phyloP scores from a whole-genome alignment of 257 asterid genomes.

The Ocimum tenuiflorum region DNA sequence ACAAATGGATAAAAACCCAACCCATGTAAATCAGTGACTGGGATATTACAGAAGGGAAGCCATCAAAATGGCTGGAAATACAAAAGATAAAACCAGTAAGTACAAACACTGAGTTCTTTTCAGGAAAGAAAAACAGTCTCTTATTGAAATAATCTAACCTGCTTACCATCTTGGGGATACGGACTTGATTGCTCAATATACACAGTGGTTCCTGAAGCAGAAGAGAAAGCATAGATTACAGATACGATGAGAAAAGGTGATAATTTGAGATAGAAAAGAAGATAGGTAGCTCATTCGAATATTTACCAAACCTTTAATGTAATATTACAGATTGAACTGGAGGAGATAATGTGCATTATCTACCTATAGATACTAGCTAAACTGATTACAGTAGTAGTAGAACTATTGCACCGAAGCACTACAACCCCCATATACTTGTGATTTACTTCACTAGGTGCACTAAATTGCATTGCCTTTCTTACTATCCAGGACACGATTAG shows the following conservation, averaged over 20 bases:
- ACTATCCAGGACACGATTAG: neutral
- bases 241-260: constrained; percentile 8
- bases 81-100: neutral
- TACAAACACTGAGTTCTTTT: neutral
- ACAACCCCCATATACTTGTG: neutral
- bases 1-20: neutral
- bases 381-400: neutral
- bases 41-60: constrained; percentile 4
- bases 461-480: neutral
- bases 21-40: neutral
- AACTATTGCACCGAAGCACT: neutral
- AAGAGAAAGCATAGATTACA: constrained; percentile 9
- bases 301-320: neutral
- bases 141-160: constrained; percentile 46
- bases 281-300: neutral
- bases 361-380: neutral
- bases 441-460: neutral
- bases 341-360: neutral
- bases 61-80: neutral
- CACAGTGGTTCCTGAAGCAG: constrained; percentile 68
- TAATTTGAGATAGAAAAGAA: constrained; percentile 8
- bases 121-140: neutral
- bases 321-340: neutral
- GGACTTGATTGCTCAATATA: constrained; percentile 82
- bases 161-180: constrained; percentile 86